Evolutionary conservation across 192 early-diverging fungal genomes (phyloP).

Genomic region (Coemansia sp.): DNA sequence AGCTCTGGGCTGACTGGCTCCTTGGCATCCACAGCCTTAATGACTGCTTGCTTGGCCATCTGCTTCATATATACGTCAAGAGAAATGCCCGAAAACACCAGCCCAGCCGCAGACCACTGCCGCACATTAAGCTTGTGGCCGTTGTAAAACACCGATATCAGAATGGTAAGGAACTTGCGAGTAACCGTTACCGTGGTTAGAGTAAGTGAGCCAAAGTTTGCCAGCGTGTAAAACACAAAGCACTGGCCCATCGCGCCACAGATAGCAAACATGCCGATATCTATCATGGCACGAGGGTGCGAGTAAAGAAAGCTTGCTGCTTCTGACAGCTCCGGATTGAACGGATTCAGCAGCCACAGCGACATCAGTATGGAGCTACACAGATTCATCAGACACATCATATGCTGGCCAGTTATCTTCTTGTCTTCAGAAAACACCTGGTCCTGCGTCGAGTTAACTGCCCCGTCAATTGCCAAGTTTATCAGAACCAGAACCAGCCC

Average conservation of each 20-base stretch:
- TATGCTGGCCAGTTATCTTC: slow-evolving; percentile 77
- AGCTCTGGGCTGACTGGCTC: slow-evolving; percentile 1
- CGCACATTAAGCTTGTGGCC: slow-evolving; percentile 69
- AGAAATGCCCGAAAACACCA: slow-evolving; percentile 87
- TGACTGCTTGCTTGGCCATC: slow-evolving; percentile 35
- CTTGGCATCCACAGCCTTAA: slow-evolving; percentile 1
- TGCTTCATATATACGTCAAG: slow-evolving; percentile 75
- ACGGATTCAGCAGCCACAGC: slow-evolving; percentile 74
- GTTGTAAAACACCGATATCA: slow-evolving; percentile 88
- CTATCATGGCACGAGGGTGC: slow-evolving; percentile 77
- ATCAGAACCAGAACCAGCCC: slow-evolving; percentile 78
- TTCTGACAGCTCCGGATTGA: slow-evolving; percentile 67
- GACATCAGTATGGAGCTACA: slow-evolving; percentile 72
- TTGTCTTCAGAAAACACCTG: slow-evolving; percentile 79
- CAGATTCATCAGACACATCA: slow-evolving; percentile 98
- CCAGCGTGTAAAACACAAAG: slow-evolving; percentile 95
- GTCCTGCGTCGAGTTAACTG: slow-evolving; percentile 96
- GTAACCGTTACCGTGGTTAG: slow-evolving; percentile 95
- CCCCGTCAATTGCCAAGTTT: slow-evolving; percentile 89
- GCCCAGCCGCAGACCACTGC: slow-evolving; percentile 82
- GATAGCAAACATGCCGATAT: slow-evolving; percentile 85
- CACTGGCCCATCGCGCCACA: slow-evolving; percentile 96
- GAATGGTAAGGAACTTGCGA: slow-evolving; percentile 92
- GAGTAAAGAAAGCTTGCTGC: slow-evolving; percentile 72
- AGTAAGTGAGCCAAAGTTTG: slow-evolving; percentile 82